These are phyloP conservation scores for Sordariomycetes sp. DNA, from an alignment of 2,329 filamentous ascomycete genomes.

Conservation along the genomic window DNA sequence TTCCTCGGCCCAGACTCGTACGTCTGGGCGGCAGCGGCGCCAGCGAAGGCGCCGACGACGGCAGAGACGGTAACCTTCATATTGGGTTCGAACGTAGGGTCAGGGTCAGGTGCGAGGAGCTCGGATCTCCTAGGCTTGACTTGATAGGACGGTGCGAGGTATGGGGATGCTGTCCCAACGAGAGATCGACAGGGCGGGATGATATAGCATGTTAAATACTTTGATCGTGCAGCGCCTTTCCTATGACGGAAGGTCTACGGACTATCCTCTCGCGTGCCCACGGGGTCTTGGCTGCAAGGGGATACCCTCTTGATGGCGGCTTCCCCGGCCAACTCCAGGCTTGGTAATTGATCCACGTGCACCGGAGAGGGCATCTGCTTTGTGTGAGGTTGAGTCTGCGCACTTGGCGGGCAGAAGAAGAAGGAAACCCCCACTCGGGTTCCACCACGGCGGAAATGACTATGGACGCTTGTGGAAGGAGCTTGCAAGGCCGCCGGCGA, in stretches of 20 bases:
- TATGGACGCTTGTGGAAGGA: neutral
- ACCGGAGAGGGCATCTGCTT: neutral
- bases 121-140: neutral
- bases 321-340: neutral
- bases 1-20: constrained; percentile 12
- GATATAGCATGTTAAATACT: neutral
- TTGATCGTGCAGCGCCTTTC: neutral
- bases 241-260: neutral
- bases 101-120: neutral
- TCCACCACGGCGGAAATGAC: neutral
- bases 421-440: neutral
- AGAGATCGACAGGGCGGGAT: neutral
- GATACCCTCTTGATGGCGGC: neutral
- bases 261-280: neutral
- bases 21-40: neutral
- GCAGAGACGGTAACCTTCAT: neutral
- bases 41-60: neutral
- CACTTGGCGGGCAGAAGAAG: neutral
- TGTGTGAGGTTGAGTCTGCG: neutral
- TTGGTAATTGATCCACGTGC: neutral
- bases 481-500: neutral
- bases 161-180: neutral
- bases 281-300: neutral
- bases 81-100: neutral
- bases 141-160: neutral